A percentile compares a stretch with the other conserved stretches of the same genome.
phyloP scores from a whole-genome alignment of 345 rosid genomes.

The Dimocarpus longan region DNA sequence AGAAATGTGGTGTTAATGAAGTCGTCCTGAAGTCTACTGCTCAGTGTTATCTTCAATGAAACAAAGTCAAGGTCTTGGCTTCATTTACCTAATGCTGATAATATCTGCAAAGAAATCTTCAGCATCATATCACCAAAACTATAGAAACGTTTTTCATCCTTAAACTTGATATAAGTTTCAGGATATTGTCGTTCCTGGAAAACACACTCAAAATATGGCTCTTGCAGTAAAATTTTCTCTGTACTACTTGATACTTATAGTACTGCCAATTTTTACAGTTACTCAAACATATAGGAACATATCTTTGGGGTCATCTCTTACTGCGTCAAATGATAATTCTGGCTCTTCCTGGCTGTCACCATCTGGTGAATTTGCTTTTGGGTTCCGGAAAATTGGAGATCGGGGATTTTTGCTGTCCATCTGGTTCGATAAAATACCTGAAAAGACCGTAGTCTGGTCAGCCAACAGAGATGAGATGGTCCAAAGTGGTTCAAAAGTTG shows the following conservation, averaged over 20 bases:
- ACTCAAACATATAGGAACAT: too few relatives aligned
- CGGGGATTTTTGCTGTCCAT: slow-evolving; percentile 30
- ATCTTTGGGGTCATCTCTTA: too few relatives aligned
- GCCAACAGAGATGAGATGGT: slow-evolving; percentile 34
- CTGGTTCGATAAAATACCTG: slow-evolving; percentile 44
- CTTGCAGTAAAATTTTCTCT: too few relatives aligned
- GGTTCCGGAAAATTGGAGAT: slow-evolving; percentile 26
- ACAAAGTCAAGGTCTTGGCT: too few relatives aligned
- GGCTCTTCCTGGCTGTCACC: slow-evolving; percentile 25
- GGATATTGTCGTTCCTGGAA: not conserved
- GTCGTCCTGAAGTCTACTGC: too few relatives aligned
- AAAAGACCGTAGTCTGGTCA: slow-evolving; percentile 41
- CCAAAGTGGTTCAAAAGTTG: slow-evolving; percentile 30
- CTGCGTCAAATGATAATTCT: not conserved
- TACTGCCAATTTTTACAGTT: too few relatives aligned
- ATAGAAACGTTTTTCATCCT: not conserved
- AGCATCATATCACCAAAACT: not conserved
- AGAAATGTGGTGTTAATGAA: too few relatives aligned
- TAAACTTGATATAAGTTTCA: not conserved
- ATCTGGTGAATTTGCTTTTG: slow-evolving; percentile 45
- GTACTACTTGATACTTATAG: too few relatives aligned
- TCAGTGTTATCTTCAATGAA: not conserved
- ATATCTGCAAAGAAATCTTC: not conserved
- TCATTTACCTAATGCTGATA: too few relatives aligned
- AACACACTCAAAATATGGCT: not conserved